These are phyloP conservation scores for Globisporangium uncinulatum DNA, from an alignment of 352 stramenopile genomes.

Conservation along the genomic window DNA sequence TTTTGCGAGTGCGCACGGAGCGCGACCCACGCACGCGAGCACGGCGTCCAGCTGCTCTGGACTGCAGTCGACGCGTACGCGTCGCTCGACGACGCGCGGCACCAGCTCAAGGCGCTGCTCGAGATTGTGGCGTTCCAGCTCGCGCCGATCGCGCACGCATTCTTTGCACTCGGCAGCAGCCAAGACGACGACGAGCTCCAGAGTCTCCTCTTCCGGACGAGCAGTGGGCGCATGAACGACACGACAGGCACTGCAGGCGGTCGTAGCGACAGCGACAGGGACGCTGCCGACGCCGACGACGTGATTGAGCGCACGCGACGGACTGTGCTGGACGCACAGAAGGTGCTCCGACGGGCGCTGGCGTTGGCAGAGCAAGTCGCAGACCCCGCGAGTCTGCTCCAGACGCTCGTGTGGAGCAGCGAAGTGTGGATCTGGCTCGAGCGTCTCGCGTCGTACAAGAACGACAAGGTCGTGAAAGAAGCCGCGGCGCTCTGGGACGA, in stretches of 20 bases:
- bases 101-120: slow-evolving; percentile 74
- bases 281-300: slow-evolving; percentile 21
- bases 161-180: slow-evolving; percentile 68
- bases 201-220: slow-evolving; percentile 4
- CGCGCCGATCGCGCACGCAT: slow-evolving; percentile 55
- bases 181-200: slow-evolving; percentile 65
- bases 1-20: slow-evolving; percentile 43
- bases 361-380: slow-evolving; percentile 63
- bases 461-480: slow-evolving; percentile 69
- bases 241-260: not conserved
- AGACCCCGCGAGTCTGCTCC: slow-evolving; percentile 48
- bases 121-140: slow-evolving; percentile 62
- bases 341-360: slow-evolving; percentile 57
- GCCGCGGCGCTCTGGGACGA: slow-evolving; percentile 76
- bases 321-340: slow-evolving; percentile 54
- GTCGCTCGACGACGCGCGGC: slow-evolving; percentile 57
- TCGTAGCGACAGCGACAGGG: too few species aligned
- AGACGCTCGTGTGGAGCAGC: slow-evolving; percentile 50
- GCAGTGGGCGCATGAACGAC: slow-evolving; percentile 5
- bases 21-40: slow-evolving; percentile 41
- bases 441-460: slow-evolving; percentile 70
- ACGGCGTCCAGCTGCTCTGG: slow-evolving; percentile 53
- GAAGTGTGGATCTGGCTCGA: slow-evolving; percentile 81
- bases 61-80: slow-evolving; percentile 67
- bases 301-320: slow-evolving; percentile 60